Conservation (phyloP, 176 grass and related monocot species). For the Calamus simplicifolius region DNA sequence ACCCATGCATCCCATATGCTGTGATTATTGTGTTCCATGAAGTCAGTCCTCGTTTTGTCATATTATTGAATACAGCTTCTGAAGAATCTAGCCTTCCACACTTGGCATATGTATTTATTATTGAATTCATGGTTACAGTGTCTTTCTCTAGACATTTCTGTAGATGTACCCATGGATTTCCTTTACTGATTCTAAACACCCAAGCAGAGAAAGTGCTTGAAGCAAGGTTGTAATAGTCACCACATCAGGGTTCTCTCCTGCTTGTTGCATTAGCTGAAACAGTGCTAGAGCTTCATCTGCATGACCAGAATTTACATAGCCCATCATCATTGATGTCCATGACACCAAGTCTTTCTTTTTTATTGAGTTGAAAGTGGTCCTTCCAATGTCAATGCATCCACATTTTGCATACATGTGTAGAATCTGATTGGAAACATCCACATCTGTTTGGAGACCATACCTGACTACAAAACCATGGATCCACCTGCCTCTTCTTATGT, state of each 20-base stretch:
- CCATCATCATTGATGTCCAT: slow-evolving; percentile 58
- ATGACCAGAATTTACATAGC: slow-evolving; percentile 38
- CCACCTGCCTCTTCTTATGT: slow-evolving; percentile 42
- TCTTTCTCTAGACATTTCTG: slow-evolving; percentile 30
- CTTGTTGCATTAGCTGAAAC: slow-evolving; percentile 34
- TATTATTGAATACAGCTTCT: slow-evolving; percentile 29
- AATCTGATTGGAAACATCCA: slow-evolving; percentile 49
- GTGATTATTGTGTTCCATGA: slow-evolving; percentile 56
- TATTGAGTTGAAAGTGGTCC: slow-evolving; percentile 36
- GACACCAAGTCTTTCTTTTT: slow-evolving; percentile 51
- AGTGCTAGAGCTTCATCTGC: slow-evolving; percentile 25
- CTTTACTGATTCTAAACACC: slow-evolving; percentile 38
- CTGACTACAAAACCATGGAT: slow-evolving; percentile 38
- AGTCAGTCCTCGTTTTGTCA: slow-evolving; percentile 28
- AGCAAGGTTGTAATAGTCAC: slow-evolving; percentile 25
- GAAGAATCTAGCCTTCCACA: slow-evolving; percentile 50
- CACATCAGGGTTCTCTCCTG: slow-evolving; percentile 36
- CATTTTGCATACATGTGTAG: slow-evolving; percentile 42
- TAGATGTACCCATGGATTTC: slow-evolving; percentile 51
- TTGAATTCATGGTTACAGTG: slow-evolving; percentile 35
- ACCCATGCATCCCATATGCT: slow-evolving; percentile 64
- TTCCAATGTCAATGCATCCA: slow-evolving; percentile 23
- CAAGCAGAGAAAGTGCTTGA: slow-evolving; percentile 46
- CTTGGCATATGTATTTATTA: slow-evolving; percentile 52
- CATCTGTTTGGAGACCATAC: slow-evolving; percentile 33